A percentile compares a stretch with the other conserved stretches of the same genome.
Evolutionary conservation across 805 yeast species (phyloP).

Genomic region (Pichia pseudocactophila): DNA sequence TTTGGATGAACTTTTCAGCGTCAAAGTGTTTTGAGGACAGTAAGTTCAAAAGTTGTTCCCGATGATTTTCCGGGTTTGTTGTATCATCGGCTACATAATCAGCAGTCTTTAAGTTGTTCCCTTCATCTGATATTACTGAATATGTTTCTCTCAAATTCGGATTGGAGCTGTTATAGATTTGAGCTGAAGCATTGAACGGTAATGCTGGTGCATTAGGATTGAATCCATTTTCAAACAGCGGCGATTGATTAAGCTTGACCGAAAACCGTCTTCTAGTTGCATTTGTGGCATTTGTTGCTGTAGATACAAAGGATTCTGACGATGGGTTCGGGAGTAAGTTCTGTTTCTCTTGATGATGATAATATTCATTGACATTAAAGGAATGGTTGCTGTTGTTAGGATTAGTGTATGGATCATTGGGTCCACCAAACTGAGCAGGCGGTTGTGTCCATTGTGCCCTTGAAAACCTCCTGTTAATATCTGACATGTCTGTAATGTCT

Average conservation of each 20-base stretch:
- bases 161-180: constrained; percentile 2
- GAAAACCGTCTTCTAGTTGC: constrained; percentile 33
- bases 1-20: constrained; percentile 39
- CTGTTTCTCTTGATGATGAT: not conserved
- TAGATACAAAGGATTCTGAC: constrained; percentile 6
- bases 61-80: not conserved
- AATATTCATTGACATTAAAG: constrained; percentile 4
- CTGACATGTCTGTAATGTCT: constrained; percentile 1
- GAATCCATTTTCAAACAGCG: constrained; percentile 5
- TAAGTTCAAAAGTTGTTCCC: constrained; percentile 20
- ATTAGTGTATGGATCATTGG: not conserved
- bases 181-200: constrained; percentile 18
- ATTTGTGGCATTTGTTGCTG: constrained; percentile 5
- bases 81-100: not conserved
- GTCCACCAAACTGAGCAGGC: not conserved
- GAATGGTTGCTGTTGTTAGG: constrained; percentile 1
- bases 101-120: not conserved
- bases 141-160: not conserved
- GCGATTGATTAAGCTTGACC: constrained; percentile 25
- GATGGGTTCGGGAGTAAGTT: not conserved
- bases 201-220: constrained; percentile 21
- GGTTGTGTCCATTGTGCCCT: constrained; percentile 3
- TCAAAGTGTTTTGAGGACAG: constrained; percentile 36
- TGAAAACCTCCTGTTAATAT: constrained; percentile 7
- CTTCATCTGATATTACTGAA: constrained; percentile 2